phyloP scores from a whole-genome alignment of 139 green algal genomes.

The Chlorella sp. region DNA sequence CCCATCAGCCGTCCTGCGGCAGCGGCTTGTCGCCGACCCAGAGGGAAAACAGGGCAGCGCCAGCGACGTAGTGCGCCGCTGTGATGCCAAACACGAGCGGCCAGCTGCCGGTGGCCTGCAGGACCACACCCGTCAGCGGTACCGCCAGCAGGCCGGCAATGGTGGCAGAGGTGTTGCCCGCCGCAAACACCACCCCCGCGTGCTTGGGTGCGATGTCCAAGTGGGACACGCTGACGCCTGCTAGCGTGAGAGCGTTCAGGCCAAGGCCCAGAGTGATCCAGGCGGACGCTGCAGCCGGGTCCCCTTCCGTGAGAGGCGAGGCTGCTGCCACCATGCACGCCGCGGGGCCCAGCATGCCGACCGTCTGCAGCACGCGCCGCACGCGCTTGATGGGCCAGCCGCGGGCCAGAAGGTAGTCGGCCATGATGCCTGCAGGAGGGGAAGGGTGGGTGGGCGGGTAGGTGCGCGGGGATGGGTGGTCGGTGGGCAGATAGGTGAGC shows the following conservation, averaged over 20 bases:
- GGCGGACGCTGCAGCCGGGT: slow-evolving; percentile 48
- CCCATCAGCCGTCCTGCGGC: slow-evolving; percentile 47
- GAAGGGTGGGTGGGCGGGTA: background rate
- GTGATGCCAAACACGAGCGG: slow-evolving; percentile 79
- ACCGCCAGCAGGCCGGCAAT: slow-evolving; percentile 74
- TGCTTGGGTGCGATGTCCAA: slow-evolving; percentile 80
- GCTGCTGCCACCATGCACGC: slow-evolving; percentile 69
- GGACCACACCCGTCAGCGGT: slow-evolving; percentile 66
- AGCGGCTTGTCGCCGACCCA: slow-evolving; percentile 67
- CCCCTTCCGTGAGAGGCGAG: slow-evolving; percentile 56
- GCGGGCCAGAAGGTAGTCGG: slow-evolving; percentile 44
- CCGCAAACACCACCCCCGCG: slow-evolving; percentile 76
- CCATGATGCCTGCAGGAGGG: slow-evolving; percentile 21
- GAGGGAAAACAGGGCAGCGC: slow-evolving; percentile 55
- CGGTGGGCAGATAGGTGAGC: background rate
- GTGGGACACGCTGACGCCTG: slow-evolving; percentile 72
- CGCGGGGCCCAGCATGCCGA: slow-evolving; percentile 81
- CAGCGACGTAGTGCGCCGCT: slow-evolving; percentile 69
- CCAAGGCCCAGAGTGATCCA: slow-evolving; percentile 77
- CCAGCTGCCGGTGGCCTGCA: slow-evolving; percentile 70
- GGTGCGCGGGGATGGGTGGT: background rate
- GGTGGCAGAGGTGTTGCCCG: slow-evolving; percentile 81
- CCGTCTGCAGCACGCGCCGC: slow-evolving; percentile 49
- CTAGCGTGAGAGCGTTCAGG: slow-evolving; percentile 77
- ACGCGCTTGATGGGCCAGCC: slow-evolving; percentile 41